Base-by-base conservation (phyloP, 169 alveolate genomes). In the Plasmodium vinckei region DNA sequence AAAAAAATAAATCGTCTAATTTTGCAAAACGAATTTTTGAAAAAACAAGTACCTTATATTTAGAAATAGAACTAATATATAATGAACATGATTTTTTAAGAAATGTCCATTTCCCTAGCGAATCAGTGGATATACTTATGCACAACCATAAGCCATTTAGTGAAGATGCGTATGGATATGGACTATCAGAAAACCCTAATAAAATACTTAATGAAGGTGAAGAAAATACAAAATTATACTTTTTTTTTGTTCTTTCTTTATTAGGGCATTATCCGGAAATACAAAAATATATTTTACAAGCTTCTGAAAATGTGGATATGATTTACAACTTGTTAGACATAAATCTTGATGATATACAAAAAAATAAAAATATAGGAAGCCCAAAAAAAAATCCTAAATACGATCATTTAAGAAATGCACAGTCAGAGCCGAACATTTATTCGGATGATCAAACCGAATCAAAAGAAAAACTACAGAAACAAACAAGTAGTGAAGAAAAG, bases 101-200 rank as follows among this genome's bases (percentile, higher is more conserved):
- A 47, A 82, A 67, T 60, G 69, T 82, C 7, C 10, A 21, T 51
- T 82, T 82, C 25, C 82, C 84, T 5, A 42, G 42, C 4, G 84
- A 82, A 19, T 51, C 90, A 9, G 84, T 69, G 7, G 82, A 82
- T 19, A 82, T 82, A 9, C 57, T 82, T 6, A 67, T 82, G 27
- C 56, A 39, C 44, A 54, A 54, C 21, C 84, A 82, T 39, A 82
- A 46, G 10, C 90, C 90, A 12, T 82, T 82, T 68, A 46, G 42
- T 67, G 75, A 65, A n/a, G 86, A 67, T 68, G 64, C 90, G 5
- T 54, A 54, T 44, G 90, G 90, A 15, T 82, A 82, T 68, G 69
- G 53, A 82, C 23, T 68, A 39, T 39, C 72, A 39, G 64, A 54
- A 19, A 47, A 68, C 9, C 73, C 82, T 21, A 33, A 82, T 54